Evolutionary conservation across 2,329 filamentous ascomycete species (phyloP).

Genomic region (Stagonosporopsis vannaccii): DNA sequence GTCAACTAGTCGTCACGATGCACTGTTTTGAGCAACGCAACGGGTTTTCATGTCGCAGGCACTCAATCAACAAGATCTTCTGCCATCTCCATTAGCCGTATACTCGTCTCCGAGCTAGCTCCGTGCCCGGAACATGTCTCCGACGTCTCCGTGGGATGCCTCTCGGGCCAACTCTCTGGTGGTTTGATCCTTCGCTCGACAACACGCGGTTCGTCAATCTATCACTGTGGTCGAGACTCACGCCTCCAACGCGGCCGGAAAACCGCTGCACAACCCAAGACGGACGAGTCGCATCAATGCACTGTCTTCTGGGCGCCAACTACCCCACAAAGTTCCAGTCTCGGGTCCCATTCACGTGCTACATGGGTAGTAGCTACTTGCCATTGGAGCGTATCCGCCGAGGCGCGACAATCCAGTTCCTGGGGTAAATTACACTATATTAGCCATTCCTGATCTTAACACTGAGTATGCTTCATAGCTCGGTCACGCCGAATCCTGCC

Average conservation of each 20-base stretch:
- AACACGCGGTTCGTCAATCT: conserved; percentile 3
- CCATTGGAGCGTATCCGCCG: conserved; percentile 7
- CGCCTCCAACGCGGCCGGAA: background rate
- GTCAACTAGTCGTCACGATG: background rate
- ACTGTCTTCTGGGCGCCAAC: background rate
- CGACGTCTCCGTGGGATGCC: background rate
- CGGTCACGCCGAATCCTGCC: conserved; percentile 7
- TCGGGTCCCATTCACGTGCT: background rate
- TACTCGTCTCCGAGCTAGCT: background rate
- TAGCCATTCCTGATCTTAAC: conserved; percentile 6
- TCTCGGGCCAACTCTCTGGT: background rate
- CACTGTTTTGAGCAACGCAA: background rate
- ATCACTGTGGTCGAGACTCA: conserved; percentile 11
- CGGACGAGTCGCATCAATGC: conserved; percentile 1
- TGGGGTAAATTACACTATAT: conserved; percentile 10
- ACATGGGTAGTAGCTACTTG: background rate
- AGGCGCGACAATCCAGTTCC: conserved; percentile 8
- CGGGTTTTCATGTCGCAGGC: background rate
- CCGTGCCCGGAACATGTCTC: background rate
- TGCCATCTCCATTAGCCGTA: background rate
- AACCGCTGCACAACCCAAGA: background rate
- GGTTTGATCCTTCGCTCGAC: background rate
- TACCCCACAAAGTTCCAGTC: conserved; percentile 5
- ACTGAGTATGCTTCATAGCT: background rate
- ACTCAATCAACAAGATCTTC: background rate